phyloP scores from a whole-genome alignment of 306 rosid genomes.

The Abrus pulchellus region DNA sequence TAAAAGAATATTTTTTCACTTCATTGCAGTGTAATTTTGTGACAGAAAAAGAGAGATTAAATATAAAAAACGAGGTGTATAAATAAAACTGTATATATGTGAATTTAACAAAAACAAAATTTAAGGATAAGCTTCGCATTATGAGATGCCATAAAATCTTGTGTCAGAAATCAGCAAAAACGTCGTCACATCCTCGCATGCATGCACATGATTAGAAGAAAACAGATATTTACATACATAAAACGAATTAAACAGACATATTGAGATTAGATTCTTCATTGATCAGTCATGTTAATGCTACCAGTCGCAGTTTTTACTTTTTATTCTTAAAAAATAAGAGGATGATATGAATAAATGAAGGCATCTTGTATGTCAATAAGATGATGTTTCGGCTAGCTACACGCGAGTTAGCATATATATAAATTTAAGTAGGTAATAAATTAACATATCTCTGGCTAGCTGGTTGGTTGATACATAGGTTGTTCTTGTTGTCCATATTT shows the following conservation, averaged over 20 bases:
- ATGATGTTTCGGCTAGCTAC: neutral
- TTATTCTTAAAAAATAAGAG: neutral
- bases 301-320: neutral
- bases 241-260: neutral
- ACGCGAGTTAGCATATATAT: neutral
- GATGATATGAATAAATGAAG: neutral
- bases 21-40: too few relatives aligned
- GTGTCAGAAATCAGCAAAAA: neutral
- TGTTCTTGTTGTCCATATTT: too few relatives aligned
- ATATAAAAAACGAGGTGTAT: neutral
- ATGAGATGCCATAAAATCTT: conserved; percentile 22
- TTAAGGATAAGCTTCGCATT: neutral
- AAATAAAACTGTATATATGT: neutral
- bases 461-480: too few relatives aligned
- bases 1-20: too few relatives aligned
- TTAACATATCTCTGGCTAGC: too few relatives aligned
- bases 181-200: neutral
- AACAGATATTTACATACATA: neutral
- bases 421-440: neutral
- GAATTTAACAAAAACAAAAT: neutral
- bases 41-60: too few relatives aligned
- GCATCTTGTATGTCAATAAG: neutral
- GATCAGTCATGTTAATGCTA: neutral
- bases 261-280: neutral
- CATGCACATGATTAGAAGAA: neutral